These are phyloP conservation scores for Leccinum boreale DNA, from an alignment of 768 basidiomycete genomes.

Conservation along the genomic window DNA sequence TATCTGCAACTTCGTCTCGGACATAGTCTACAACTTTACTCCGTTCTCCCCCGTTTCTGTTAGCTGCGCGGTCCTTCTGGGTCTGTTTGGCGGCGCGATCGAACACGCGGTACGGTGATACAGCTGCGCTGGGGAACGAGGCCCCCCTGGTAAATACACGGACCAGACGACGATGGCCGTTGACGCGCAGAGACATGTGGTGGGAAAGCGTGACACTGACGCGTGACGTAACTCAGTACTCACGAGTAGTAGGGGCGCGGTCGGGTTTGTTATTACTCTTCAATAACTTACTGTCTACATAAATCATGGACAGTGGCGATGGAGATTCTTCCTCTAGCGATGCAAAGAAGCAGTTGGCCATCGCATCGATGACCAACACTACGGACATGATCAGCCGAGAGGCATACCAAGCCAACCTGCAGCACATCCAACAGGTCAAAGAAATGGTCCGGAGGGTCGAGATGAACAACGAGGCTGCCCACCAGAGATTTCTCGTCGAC, in stretches of 20 bases:
- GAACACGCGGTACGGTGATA: slow-evolving; percentile 71
- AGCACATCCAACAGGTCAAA: slow-evolving; percentile 29
- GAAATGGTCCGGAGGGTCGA: slow-evolving; percentile 30
- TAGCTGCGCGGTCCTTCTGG: slow-evolving; percentile 75
- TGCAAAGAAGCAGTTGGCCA: slow-evolving; percentile 6
- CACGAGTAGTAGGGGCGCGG: neutral
- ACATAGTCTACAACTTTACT: slow-evolving; percentile 90
- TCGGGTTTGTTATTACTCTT: neutral
- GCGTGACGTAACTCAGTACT: slow-evolving; percentile 10
- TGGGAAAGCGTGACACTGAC: slow-evolving; percentile 19
- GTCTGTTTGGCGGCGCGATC: slow-evolving; percentile 74
- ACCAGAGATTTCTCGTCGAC: slow-evolving; percentile 31
- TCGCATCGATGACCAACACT: slow-evolving; percentile 25
- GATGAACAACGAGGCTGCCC: slow-evolving; percentile 40
- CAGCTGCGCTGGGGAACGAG: slow-evolving; percentile 34
- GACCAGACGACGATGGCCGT: slow-evolving; percentile 10
- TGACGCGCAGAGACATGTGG: slow-evolving; percentile 12
- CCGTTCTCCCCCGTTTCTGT: slow-evolving; percentile 49
- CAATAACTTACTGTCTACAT: too few species aligned
- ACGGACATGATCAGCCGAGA: slow-evolving; percentile 19
- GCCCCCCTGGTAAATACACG: slow-evolving; percentile 52
- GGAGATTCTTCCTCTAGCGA: slow-evolving; percentile 2
- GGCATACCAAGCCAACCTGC: slow-evolving; percentile 22
- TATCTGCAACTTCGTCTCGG: slow-evolving; percentile 84
- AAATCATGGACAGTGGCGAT: slow-evolving; percentile 17